Base-by-base conservation (phyloP, 1,284 basidiomycete species). In the Cutaneotrichosporon sp. region DNA sequence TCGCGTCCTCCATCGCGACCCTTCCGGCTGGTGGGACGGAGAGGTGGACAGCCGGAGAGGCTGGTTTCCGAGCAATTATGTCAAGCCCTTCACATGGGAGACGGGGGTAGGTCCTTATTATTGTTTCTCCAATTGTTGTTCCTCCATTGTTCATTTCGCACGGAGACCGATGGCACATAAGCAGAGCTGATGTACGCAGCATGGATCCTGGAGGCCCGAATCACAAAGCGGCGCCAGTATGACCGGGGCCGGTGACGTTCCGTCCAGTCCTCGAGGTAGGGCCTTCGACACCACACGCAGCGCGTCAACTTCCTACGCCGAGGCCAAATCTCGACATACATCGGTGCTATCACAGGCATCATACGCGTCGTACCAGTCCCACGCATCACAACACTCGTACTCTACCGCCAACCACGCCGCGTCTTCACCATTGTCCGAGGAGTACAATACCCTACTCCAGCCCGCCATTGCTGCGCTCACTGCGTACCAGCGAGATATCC, bases 21-120 rank as follows among this genome's bases (percentile, higher is more conserved):
- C 80, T 0, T 90, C 87, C 57, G 96, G 94, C 0, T 98, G 96
- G 96, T 97, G 94, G 94, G 93, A 98, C 68, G 94, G 96, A 10
- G 91, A 97, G 75, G 75, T 96, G 24, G 41, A 29, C 38, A 24
- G 22, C 5, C 62, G 84, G 50, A 78, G 91, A 63, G 96, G 96
- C n/a, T 99, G 94, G 94, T 97, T 97, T 74, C 94, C 94, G n/a
- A 91, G 89, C 61, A 81, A 79, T 58, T 81, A 78, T 59, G 75
- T 77, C 10, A 57, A 63, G 27, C 64, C 70, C 52, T 58, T 68
- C 48, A 62, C 62, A 11, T 54, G 48, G 60, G 61, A 24, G 8
- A 16, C 64, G 25, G 61, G 54, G 39, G 61, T 68, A 57, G 59
- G 62, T 63, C 26, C 16, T 43, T 43, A 25, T 44, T 44, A n/a